Evolutionary conservation across 805 yeast species (phyloP), one percentile per base, ranked within the genome.

Genomic region (Cyberlindnera euphorbiae): DNA sequence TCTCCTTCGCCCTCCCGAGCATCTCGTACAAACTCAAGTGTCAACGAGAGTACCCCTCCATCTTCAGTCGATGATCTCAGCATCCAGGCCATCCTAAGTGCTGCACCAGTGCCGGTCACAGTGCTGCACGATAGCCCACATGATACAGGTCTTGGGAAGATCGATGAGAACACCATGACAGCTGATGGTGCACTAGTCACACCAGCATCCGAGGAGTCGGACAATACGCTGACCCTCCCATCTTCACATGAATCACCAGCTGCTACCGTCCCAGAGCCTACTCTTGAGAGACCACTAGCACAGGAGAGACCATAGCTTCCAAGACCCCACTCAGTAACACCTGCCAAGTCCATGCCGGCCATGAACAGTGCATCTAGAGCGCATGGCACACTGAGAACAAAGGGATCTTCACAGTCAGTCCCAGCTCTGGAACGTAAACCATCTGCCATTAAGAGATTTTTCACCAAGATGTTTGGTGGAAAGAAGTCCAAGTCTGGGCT

Each of bases 11-110:
- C 58, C 14, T 53, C 56, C 2, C 35, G 59, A 28, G 37, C 48
- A 3, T 53, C 59, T 1, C 42, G 55, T 33, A 40, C 55, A 10
- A 50, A 46, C 26, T 47, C 50, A 4, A 47, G 52, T 31, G 36
- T 41, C 10, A 38, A 42, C 34, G 59, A 54, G 16, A 49, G 48
- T 17, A 51, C 59, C 6, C 59, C 59, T 6, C 49, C 59, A 14
- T 53, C 58, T 1, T 53, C 58, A 8, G 45, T 53, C 17, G 59
- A 54, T 30, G 59, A 54, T 28, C 34, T 54, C 4, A 44, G 48
- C 1, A 26, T 45, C n/a, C 39, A 35, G 9, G 18, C 28, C 14
- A 32, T 23, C 5, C 18, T 18, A 15, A 24, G 26, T 11, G 19
- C 14, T 9, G 18, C 17, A 3, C 18, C 15, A 6, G 31, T 28